A percentile compares a stretch with the other conserved stretches of the same genome.
phyloP scores from a whole-genome alignment of 805 yeast species.

The Nakazawaea molendinolei region DNA sequence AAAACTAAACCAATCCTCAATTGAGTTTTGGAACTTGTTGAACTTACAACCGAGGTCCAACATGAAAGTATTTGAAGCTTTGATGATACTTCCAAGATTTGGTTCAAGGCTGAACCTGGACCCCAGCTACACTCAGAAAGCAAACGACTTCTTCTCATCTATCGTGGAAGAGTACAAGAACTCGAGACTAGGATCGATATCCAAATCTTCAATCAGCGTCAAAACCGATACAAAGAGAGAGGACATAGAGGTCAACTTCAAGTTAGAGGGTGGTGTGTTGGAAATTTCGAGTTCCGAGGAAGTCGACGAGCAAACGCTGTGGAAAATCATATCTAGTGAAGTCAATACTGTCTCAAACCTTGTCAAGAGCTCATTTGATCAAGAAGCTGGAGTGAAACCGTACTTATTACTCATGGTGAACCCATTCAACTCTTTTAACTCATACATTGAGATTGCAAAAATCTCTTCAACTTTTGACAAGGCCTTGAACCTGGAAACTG shows the following conservation, averaged over 20 bases:
- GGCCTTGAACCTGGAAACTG: conserved; percentile 19
- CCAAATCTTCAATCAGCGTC: background rate
- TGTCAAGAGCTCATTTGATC: background rate
- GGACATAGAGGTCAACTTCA: no score
- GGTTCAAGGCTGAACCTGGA: conserved; percentile 16
- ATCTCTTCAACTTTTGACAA: conserved; percentile 41
- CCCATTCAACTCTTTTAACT: conserved; percentile 33
- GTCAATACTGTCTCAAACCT: no score
- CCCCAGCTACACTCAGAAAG: conserved; percentile 22
- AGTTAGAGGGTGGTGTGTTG: no score
- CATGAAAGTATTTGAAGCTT: conserved; percentile 43
- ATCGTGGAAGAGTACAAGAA: conserved; percentile 38
- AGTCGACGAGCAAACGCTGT: no score
- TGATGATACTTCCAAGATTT: conserved; percentile 32
- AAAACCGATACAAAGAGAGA: conserved; percentile 12
- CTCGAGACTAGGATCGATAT: conserved; percentile 37
- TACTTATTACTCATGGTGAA: conserved; percentile 45
- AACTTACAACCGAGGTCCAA: conserved; percentile 48
- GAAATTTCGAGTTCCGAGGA: no score
- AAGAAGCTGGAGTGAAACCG: conserved; percentile 33
- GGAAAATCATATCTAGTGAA: no score
- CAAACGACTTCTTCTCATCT: conserved; percentile 30
- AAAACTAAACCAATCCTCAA: conserved; percentile 41
- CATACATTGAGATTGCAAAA: conserved; percentile 40
- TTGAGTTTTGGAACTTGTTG: conserved; percentile 50